Percentiles rank a stretch among this genome's conserved stretches.
phyloP scores from a whole-genome alignment of 2,329 filamentous ascomycete genomes.

The Aspergillus vadensis region DNA sequence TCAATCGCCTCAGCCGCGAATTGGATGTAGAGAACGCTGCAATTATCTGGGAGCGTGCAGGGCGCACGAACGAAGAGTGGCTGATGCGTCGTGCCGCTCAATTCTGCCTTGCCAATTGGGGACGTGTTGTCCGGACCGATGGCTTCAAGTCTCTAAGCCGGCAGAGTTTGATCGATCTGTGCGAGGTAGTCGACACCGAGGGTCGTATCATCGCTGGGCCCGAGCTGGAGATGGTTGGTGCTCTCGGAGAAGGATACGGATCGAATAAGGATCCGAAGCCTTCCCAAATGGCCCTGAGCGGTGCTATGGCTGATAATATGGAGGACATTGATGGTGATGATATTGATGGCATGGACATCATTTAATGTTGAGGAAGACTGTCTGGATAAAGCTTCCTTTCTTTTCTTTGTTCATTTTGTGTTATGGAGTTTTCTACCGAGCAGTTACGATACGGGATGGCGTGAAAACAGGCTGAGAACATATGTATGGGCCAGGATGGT shows the following conservation, averaged over 20 bases:
- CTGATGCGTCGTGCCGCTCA: constrained; percentile 81
- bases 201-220: constrained; percentile 88
- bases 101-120: constrained; percentile 94
- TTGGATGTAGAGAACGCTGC: constrained; percentile 94
- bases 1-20: constrained; percentile 85
- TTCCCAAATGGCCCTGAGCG: constrained; percentile 30
- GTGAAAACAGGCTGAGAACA: not conserved
- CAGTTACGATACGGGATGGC: not conserved
- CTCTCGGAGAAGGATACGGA: constrained; percentile 52
- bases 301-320: constrained; percentile 32
- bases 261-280: constrained; percentile 34
- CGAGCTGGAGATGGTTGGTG: constrained; percentile 68
- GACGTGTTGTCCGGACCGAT: constrained; percentile 83
- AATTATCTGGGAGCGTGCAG: constrained; percentile 92
- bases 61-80: constrained; percentile 89
- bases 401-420: not conserved
- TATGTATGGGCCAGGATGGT: not conserved
- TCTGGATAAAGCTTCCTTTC: not conserved
- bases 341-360: constrained; percentile 50
- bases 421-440: constrained; percentile 8
- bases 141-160: constrained; percentile 82
- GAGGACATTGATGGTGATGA: constrained; percentile 51
- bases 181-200: constrained; percentile 89
- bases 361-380: not conserved
- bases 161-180: constrained; percentile 81